These are phyloP conservation scores for Mycogone perniciosa DNA, from an alignment of 2,329 filamentous ascomycete species.

Conservation along the genomic window DNA sequence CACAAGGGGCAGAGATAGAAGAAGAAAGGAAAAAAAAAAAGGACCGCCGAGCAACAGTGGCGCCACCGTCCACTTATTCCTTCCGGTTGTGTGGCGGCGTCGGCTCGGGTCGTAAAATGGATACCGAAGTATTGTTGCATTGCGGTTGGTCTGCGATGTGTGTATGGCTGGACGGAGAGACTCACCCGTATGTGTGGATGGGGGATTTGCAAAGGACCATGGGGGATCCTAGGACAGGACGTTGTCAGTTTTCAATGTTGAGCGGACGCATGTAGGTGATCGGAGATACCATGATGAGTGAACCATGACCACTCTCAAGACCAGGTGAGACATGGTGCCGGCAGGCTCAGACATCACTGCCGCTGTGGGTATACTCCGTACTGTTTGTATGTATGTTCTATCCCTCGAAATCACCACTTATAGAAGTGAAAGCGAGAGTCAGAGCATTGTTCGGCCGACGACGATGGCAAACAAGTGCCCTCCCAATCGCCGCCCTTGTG, in stretches of 20 bases:
- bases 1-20: conserved; percentile 8
- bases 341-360: neutral
- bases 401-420: too few relatives aligned
- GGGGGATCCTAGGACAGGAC: too few relatives aligned
- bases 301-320: neutral
- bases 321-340: conserved; percentile 5
- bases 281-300: neutral
- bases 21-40: conserved; percentile 3
- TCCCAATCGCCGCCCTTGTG: conserved; percentile 2
- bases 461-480: conserved; percentile 7
- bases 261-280: neutral
- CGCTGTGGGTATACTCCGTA: neutral
- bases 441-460: neutral
- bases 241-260: too few relatives aligned
- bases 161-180: too few relatives aligned
- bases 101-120: conserved; percentile 14
- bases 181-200: too few relatives aligned
- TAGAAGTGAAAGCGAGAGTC: too few relatives aligned
- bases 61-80: conserved; percentile 10
- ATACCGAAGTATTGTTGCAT: conserved; percentile 1
- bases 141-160: neutral
- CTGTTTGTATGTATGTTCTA: too few relatives aligned
- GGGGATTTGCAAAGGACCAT: too few relatives aligned
- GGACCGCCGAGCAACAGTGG: conserved; percentile 6
- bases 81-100: conserved; percentile 11